Conservation (phyloP, 441 rosid species). For the Arabidopsis lyrata region DNA sequence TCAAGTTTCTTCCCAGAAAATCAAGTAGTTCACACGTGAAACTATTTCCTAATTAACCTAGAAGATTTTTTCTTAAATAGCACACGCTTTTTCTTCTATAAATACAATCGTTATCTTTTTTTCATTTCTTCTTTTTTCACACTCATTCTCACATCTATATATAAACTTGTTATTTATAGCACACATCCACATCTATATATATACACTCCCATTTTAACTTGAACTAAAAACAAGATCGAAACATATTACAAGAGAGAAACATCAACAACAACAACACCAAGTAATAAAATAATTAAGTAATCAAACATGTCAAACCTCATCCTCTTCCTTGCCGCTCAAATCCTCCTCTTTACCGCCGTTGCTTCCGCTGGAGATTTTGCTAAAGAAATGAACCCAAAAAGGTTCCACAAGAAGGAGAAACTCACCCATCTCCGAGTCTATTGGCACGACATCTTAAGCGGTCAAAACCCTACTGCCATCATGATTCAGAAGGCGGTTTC, state of each 20-base stretch:
- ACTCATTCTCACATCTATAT: too few species aligned
- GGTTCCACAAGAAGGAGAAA: slow-evolving; percentile 48
- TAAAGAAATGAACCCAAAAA: slow-evolving; percentile 4
- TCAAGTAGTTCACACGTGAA: too few species aligned
- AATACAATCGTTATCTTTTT: too few species aligned
- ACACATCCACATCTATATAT: too few species aligned
- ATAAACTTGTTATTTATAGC: too few species aligned
- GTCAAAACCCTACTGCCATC: slow-evolving; percentile 52
- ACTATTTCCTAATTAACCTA: too few species aligned
- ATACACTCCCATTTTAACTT: too few species aligned
- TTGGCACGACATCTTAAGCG: slow-evolving; percentile 64
- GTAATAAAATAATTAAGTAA: background rate
- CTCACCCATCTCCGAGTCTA: slow-evolving; percentile 70
- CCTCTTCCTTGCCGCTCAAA: slow-evolving; percentile 11
- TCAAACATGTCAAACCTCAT: slow-evolving; percentile 13
- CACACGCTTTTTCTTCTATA: too few species aligned
- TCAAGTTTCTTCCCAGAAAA: too few species aligned
- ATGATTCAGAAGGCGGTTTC: slow-evolving; percentile 40
- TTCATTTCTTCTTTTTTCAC: too few species aligned
- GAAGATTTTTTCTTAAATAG: too few species aligned
- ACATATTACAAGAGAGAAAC: background rate
- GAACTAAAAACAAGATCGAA: background rate
- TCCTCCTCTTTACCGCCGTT: background rate
- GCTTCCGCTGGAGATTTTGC: slow-evolving; percentile 4
- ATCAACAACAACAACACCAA: background rate